Evolutionary conservation across 2,329 filamentous ascomycete species (phyloP), one percentile per base, ranked within the genome.

Genomic region (Penicillium sp.): DNA sequence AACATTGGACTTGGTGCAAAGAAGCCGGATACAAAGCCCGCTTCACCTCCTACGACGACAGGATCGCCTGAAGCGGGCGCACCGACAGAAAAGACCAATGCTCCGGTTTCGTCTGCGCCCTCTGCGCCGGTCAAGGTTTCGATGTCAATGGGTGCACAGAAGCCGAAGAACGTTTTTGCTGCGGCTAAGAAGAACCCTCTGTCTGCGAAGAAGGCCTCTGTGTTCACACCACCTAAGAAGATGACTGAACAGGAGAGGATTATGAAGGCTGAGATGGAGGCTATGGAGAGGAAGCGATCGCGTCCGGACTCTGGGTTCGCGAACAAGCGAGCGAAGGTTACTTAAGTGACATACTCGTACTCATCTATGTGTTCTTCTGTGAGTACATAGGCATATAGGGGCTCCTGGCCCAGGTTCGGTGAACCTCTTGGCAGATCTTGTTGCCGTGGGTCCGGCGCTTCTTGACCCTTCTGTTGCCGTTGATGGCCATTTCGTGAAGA

Each of bases 241-340:
- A 92, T 95, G 80, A 92, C 87, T 62, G 89, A 95, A 65, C 86
- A 85, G 3, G 89, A 92, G 71, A 80, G 86, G 45, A 95, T 93
- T 62, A 95, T 95, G 90, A 88, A 86, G 69, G 86, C 88, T 60
- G 87, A 91, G 64, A 69, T 71, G 67, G 68, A 70, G 46, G 63
- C 66, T 29, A 78, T 89, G 70, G 86, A 89, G 60, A 77, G 79
- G 56, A 90, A 89, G 65, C 77, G 84, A 47, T 70, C 76, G 29
- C 61, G 62, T 38, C 57, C 55, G 12, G 57, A 57, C 8, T 59
- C 63, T 13, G 65, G 61, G 3, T 64, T 67, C 37, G 63, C 61
- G 11, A 62, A 64, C 19, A 72, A 72, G 54, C 65, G 67, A 29
- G 64, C 67, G 11, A 68, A 62, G 53, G 53, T 71, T 16, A 62